Evolutionary conservation across 2,329 filamentous ascomycete genomes (phyloP).

Genomic region (Exophiala lecanii-corni): DNA sequence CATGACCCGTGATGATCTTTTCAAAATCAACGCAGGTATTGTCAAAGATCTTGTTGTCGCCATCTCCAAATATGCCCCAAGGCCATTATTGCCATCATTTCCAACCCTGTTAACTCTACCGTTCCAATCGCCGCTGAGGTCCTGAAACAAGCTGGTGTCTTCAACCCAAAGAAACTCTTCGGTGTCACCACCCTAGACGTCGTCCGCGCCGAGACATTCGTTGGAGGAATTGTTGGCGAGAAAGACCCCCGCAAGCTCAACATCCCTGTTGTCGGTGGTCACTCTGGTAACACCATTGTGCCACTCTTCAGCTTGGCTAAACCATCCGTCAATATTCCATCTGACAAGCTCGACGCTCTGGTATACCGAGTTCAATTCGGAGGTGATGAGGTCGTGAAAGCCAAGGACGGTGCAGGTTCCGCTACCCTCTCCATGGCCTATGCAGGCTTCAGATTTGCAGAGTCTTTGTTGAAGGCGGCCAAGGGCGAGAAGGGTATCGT

Average conservation of each 20-base stretch:
- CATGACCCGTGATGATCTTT: slow-evolving; percentile 98
- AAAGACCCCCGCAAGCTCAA: slow-evolving; percentile 75
- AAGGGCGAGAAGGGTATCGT: slow-evolving; percentile 89
- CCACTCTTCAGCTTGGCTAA: slow-evolving; percentile 91
- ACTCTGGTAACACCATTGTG: slow-evolving; percentile 97
- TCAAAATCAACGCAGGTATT: slow-evolving; percentile 99
- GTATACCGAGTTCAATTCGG: slow-evolving; percentile 96
- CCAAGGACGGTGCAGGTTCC: slow-evolving; percentile 86
- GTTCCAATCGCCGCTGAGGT: slow-evolving; percentile 97
- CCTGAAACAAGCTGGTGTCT: slow-evolving; percentile 86
- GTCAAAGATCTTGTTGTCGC: slow-evolving; percentile 90
- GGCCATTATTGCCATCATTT: slow-evolving; percentile 94
- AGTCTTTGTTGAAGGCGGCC: slow-evolving; percentile 83
- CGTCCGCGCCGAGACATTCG: slow-evolving; percentile 95
- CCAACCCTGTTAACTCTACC: slow-evolving; percentile 98
- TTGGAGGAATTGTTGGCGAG: slow-evolving; percentile 77
- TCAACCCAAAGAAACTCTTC: slow-evolving; percentile 92
- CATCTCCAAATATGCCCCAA: slow-evolving; percentile 81
- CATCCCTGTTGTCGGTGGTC: slow-evolving; percentile 91
- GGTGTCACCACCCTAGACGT: slow-evolving; percentile 98
- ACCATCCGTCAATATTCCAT: slow-evolving; percentile 73
- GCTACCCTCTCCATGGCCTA: slow-evolving; percentile 94
- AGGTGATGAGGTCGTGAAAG: slow-evolving; percentile 94
- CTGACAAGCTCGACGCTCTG: slow-evolving; percentile 83
- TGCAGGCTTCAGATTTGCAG: slow-evolving; percentile 93